Base-by-base conservation (phyloP, 1,139 yeast species). In the Suhomyces yuchorum region DNA sequence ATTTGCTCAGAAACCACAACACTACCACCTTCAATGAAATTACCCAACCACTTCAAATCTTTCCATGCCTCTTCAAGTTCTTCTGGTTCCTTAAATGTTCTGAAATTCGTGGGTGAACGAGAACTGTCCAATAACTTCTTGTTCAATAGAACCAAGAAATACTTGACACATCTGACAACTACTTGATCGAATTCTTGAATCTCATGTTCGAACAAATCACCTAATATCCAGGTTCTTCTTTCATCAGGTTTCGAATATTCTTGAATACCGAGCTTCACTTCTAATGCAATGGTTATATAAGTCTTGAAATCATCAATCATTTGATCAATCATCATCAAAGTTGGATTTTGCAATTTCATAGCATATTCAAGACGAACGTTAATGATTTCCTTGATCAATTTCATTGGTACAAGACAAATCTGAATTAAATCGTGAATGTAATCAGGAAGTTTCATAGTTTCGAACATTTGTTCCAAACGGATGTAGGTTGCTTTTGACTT, bases 311-410 rank as follows among this genome's bases (percentile, higher is more conserved):
- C 97, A 42, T 84, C 93, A 55, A 93, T 81, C 81, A 90, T 87
- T 67, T 92, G 97, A 65, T 93, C 98, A 55, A 93, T 89, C 85
- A 92, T 89, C 92, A 91, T 87, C 81, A 91, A 82, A 0, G 98
- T 91, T 1, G 97, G 97, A 57, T 88, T 88, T 47, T 81, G 83
- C 49, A 92, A 70, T 58, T 87, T 86, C 64, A 80, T 78, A 3
- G 98, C 96, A 62, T 90, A 91, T 2, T 79, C 74, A 45, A 93
- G 75, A 54, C 98, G 77, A 39, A 89, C 80, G 40, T 79, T 80
- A 43, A 92, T 86, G 44, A 90, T 81, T 60, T 90, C 97, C 60
- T 86, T 87, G 55, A 92, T 85, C 45, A 93, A 73, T 54, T 82
- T 83, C 62, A 91, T 77, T 1, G 98, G 97, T 51, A 93, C 87